These are phyloP conservation scores for Ceratobasidium sp. DNA, from an alignment of 1,284 basidiomycete species.

Conservation along the genomic window DNA sequence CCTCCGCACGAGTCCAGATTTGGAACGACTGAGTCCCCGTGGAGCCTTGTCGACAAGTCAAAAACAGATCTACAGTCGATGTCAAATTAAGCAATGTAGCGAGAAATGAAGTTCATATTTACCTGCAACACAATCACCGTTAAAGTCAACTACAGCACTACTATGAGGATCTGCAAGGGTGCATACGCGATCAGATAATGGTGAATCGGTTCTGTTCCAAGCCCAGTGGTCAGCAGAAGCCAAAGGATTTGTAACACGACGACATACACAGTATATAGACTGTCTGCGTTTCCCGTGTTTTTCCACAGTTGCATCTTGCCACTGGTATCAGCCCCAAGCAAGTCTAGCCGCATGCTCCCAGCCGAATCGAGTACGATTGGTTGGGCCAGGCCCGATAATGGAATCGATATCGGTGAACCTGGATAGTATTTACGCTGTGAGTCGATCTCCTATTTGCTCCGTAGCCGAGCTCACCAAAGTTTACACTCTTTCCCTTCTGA, in stretches of 20 bases:
- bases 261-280: constrained; percentile 13
- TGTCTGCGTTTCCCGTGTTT: constrained; percentile 60
- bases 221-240: neutral
- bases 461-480: neutral
- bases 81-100: neutral
- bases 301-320: constrained; percentile 65
- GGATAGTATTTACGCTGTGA: too few species aligned
- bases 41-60: constrained; percentile 77
- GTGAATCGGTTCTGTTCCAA: constrained; percentile 60
- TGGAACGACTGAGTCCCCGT: constrained; percentile 71
- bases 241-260: neutral
- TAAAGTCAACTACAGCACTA: constrained; percentile 93
- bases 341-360: constrained; percentile 87
- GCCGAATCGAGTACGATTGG: constrained; percentile 87
- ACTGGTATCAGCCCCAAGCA: constrained; percentile 73
- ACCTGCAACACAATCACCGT: constrained; percentile 96
- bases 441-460: too few species aligned
- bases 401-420: constrained; percentile 59
- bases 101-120: constrained; percentile 42
- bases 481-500: constrained; percentile 66
- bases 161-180: constrained; percentile 86
- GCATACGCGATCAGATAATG: constrained; percentile 69
- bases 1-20: constrained; percentile 80
- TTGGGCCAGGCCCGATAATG: constrained; percentile 74
- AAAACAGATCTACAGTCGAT: constrained; percentile 75